Evolutionary conservation across 371 early-diverging fungal species (phyloP), one percentile per base, ranked within the genome.

Genomic region (Parasitella parasitica): DNA sequence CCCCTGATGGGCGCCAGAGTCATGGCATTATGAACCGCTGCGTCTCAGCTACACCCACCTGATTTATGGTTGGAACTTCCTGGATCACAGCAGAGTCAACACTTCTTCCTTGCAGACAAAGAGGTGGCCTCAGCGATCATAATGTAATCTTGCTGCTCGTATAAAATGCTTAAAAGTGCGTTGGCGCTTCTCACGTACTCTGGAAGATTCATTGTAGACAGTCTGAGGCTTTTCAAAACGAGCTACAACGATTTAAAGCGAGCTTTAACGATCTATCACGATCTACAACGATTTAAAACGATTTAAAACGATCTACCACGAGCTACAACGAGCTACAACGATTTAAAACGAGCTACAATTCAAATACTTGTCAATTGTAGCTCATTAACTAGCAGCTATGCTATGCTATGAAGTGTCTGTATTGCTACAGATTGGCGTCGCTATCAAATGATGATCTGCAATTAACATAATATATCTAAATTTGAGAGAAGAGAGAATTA

Each of bases 291-390:
- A 46, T 4, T 12, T 46, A 22, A 4, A 46, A 20, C 20, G 46
- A 46, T 13, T 16, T 37, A 37, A 5, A 37, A 37, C 38, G 38
- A 37, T 13, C 38, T 37, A 37, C 38, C 13, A n/a, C 38, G 38
- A 37, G 6, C 13, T 37, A 37, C 6, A 37, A 37, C 38, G 38
- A 37, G 6, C 13, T 37, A 37, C 6, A 37, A 37, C 38, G 38
- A 37, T 36, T 36, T 36, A 36, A 36, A 36, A 36, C 36, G 43
- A 43, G 43, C 43, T 43, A 43, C 18, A 43, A 43, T 43, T 43
- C 46, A 46, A 46, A 46, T 46, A 46, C 46, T 46, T 46, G 46
- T 46, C 46, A 46, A 46, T 46, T 46, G 38, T 37, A 37, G 38
- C 38, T 37, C 38, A 12, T 37, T n/a, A 37, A 1, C 38, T 37